Evolutionary conservation across 768 basidiomycete genomes (phyloP), one percentile per base, ranked within the genome.

Genomic region (Mrakia gelida): DNA sequence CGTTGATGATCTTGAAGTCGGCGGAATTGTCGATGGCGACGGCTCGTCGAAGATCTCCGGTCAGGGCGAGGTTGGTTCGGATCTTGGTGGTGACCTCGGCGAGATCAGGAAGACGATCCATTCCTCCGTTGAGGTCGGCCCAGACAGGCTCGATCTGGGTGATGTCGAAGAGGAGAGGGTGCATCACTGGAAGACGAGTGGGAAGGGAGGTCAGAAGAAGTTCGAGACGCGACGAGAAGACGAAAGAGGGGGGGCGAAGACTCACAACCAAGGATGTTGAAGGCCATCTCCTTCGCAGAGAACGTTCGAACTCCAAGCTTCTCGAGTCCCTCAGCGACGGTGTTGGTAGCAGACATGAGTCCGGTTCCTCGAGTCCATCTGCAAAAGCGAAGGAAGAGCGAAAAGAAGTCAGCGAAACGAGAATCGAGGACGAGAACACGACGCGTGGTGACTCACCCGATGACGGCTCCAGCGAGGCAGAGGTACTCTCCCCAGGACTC

Each of bases 251-350:
- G 26, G 34, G 9, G 10, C 11, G 18, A 28, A 10, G 45, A 72
- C 71, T 52, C 52, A 72, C 71, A 88, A 79, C 97, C 96, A 75
- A 99, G 91, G 82, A 99, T 94, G 86, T 99, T 99, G 90, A 99
- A 99, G 0, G 97, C 95, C 97, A 98, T 99, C 86, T 99, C 97
- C 87, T 98, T 98, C 41, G 97, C 92, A 0, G 96, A 98, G 89
- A 98, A 99, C 1, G 97, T 99, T 80, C 97, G 90, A 78, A 97
- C 93, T 79, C 97, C 97, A 80, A 92, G 89, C 78, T 90, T 88
- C 86, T 99, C 97, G 62, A 99, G 88, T 75, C 94, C 94, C 77
- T 95, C 92, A 38, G 97, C 94, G 73, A 98, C 91, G 62, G 92
- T 93, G 86, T 95, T 95, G 63, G 94, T 95, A 5, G 95, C 92